phyloP scores from a whole-genome alignment of 805 yeast genomes.

The Ogataea paradorogensis region DNA sequence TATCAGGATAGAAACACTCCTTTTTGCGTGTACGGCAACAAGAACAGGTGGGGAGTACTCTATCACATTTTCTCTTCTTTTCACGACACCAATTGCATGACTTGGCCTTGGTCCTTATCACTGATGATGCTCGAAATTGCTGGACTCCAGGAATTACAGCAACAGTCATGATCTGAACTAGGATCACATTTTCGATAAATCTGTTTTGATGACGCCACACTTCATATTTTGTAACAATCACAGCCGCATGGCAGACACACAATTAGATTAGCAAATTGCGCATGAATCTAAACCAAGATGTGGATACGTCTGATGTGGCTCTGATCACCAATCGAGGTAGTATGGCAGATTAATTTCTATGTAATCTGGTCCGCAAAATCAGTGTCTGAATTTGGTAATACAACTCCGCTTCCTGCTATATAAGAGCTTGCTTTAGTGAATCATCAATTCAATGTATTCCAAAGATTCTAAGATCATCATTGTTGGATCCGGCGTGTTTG shows the following conservation, averaged over 20 bases:
- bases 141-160: slow-evolving; percentile 15
- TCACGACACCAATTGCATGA: slow-evolving; percentile 55
- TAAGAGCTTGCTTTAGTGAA: not conserved
- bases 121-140: slow-evolving; percentile 13
- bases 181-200: too few species aligned
- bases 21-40: slow-evolving; percentile 46
- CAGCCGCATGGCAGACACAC: too few species aligned
- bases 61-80: slow-evolving; percentile 62
- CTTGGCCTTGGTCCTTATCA: slow-evolving; percentile 12
- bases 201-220: too few species aligned
- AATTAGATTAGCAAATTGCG: too few species aligned
- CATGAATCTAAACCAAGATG: too few species aligned
- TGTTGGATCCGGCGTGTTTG: slow-evolving; percentile 52
- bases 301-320: too few species aligned
- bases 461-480: slow-evolving; percentile 24
- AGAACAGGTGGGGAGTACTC: slow-evolving; percentile 53
- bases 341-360: too few species aligned
- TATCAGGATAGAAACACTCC: slow-evolving; percentile 44
- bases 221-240: too few species aligned
- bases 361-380: too few species aligned
- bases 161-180: not conserved
- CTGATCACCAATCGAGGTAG: too few species aligned
- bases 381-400: not conserved
- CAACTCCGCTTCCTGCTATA: not conserved
- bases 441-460: not conserved